Conservation (phyloP, 805 yeast species). For the Ogataea angusta region DNA sequence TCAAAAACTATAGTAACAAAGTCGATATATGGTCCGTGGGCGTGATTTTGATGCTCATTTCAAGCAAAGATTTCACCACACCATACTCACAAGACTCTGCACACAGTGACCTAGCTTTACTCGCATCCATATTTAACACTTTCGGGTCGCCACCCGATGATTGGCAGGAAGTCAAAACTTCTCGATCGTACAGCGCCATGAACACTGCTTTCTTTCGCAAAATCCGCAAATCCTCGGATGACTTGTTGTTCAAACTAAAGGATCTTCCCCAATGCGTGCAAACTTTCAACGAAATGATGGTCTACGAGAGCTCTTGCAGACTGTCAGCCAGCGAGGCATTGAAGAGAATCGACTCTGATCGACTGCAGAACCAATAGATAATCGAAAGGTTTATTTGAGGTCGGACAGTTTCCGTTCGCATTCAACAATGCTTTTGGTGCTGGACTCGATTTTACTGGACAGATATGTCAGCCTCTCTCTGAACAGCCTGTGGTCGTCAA, state of each 20-base stretch:
- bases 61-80: constrained; percentile 37
- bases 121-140: constrained; percentile 48
- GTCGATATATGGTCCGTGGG: constrained; percentile 77
- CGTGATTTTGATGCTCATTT: constrained; percentile 53
- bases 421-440: constrained; percentile 48
- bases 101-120: constrained; percentile 54
- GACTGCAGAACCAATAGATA: too few relatives aligned
- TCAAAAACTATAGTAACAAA: constrained; percentile 47
- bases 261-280: constrained; percentile 16
- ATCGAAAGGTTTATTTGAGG: constrained; percentile 12
- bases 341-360: too few relatives aligned
- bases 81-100: constrained; percentile 39
- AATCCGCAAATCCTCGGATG: constrained; percentile 19
- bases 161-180: constrained; percentile 44
- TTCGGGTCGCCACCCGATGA: constrained; percentile 63
- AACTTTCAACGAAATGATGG: constrained; percentile 42
- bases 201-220: constrained; percentile 27
- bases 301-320: constrained; percentile 36
- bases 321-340: constrained; percentile 30
- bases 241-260: constrained; percentile 36
- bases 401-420: constrained; percentile 41
- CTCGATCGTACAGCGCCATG: constrained; percentile 35
- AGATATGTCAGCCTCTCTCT: constrained; percentile 63
- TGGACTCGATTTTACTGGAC: constrained; percentile 59
- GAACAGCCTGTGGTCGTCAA: constrained; percentile 52